Conservation (phyloP, 1,284 basidiomycete genomes). For the Papiliotrema laurentii region DNA sequence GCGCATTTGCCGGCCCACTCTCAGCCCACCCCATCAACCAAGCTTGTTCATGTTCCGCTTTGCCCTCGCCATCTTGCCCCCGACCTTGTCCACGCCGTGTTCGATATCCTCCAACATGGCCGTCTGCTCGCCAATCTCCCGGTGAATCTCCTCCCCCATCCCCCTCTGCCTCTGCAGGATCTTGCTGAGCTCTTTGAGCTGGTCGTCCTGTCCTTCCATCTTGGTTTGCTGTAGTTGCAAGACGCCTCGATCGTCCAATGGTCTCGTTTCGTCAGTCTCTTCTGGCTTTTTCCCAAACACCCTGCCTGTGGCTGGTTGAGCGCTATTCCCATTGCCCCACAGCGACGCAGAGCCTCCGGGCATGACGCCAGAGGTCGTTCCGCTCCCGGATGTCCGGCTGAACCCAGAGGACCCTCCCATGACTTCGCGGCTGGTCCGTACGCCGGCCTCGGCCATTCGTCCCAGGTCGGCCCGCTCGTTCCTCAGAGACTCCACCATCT, state of each 20-base stretch:
- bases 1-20: no score
- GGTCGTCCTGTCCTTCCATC: conserved; percentile 77
- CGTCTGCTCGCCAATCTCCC: conserved; percentile 78
- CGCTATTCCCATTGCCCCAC: conserved; percentile 1
- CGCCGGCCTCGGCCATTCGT: conserved; percentile 44
- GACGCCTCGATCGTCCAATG: conserved; percentile 76
- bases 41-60: conserved; percentile 72
- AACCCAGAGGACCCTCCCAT: neutral
- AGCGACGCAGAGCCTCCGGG: neutral
- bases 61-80: conserved; percentile 68
- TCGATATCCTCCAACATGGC: conserved; percentile 78
- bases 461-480: conserved; percentile 65
- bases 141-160: conserved; percentile 79
- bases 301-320: conserved; percentile 50
- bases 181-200: conserved; percentile 70
- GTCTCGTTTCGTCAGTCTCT: conserved; percentile 81
- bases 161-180: conserved; percentile 81
- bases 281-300: conserved; percentile 65
- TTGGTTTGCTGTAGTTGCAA: conserved; percentile 72
- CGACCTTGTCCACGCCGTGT: conserved; percentile 67
- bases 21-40: no score
- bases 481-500: conserved; percentile 73
- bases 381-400: neutral
- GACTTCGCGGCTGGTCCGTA: conserved; percentile 15
- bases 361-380: neutral